Evolutionary conservation across 1,284 basidiomycete species (phyloP), one percentile per base, ranked within the genome.

Genomic region (Sporisorium scitamineum): DNA sequence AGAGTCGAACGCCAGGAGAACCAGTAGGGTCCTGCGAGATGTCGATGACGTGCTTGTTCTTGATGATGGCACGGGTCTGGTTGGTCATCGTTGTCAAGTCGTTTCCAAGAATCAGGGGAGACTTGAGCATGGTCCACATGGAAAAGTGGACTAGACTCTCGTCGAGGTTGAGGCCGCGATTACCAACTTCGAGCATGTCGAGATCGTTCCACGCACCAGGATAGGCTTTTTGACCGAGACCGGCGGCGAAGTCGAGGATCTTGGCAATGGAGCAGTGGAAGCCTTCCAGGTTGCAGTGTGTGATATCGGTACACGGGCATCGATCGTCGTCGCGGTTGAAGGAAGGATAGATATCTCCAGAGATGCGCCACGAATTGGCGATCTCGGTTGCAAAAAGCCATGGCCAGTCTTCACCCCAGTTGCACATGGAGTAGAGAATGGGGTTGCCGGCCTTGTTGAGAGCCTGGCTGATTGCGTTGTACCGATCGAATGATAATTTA

Each of bases 391-490:
- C 87, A 42, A 71, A 82, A 9, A 79, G 57, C 67, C 66, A 73
- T 3, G 76, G 69, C 45, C 58, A 70, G 26, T 69, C 66, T 32
- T 69, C 55, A 14, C 72, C 56, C 67, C 77, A 72, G 60, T 68
- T 55, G 70, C 55, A 56, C 60, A 54, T 66, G 8, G 60, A 61
- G 58, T 67, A 74, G 22, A 65, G 73, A 13, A 66, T 52, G 70
- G 66, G 66, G 1, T 53, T 86, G 5, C 86, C 87, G 0, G 85
- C 86, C 54, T 68, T 56, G 55, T 84, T 84, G 14, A 90, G 81
- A 0, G 89, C 89, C 53, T 89, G 85, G 55, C 86, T 80, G 90
- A 90, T 90, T 2, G 86, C 84, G 10, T 88, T 87, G 5, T 86
- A 83, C 18, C 85, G 86, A 16, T 69, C 53, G 44, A 63, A 63